Evolutionary conservation across 345 rosid genomes (phyloP), one percentile per base, ranked within the genome.

Genomic region (Rhizophora apiculata): DNA sequence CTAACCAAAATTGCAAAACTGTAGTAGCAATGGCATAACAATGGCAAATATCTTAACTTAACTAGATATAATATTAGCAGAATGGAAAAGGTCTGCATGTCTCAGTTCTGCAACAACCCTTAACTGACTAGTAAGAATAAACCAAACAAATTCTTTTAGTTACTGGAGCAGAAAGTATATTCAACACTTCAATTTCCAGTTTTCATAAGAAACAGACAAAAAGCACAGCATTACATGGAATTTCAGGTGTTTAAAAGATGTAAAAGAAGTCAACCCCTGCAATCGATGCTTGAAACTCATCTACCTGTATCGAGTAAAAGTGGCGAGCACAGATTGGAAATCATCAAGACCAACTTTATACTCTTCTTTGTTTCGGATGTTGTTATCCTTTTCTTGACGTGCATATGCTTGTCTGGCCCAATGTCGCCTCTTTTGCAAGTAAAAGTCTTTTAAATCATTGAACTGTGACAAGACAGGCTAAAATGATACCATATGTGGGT

Each of bases 61-160:
- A 96, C 98, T 93, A 65, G 96, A 90, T 62, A 93, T 93, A 70
- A 93, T 90, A 81, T 93, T 93, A 74, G 96, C 93, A 51, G 97
- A 83, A 82, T 90, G 98, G 81, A 93, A 93, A 72, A 93, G 74
- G 83, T 89, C 98, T 65, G 85, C 96, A 71, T 87, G 98, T 78
- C 96, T 81, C 52, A 85, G 85, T 67, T 93, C 96, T 55, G 98
- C 98, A 72, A 90, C 84, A 31, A 89, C 96, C 80, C 93, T 87
- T 74, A 93, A 78, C 58, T 87, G 96, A 77, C 98, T 90, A 53
- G 63, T 16, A 73, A 62, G 46, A 69, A 65, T 32, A 7, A 53
- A 48, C 57, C 46, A 65, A 32, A 32, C 10, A 53, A 24, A 52
- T 31, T 55, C 19, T 43, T 43, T 43, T 11, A 43, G 49, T 43